Base-by-base conservation (phyloP, 345 rosid species). In the Laguncularia racemosa region DNA sequence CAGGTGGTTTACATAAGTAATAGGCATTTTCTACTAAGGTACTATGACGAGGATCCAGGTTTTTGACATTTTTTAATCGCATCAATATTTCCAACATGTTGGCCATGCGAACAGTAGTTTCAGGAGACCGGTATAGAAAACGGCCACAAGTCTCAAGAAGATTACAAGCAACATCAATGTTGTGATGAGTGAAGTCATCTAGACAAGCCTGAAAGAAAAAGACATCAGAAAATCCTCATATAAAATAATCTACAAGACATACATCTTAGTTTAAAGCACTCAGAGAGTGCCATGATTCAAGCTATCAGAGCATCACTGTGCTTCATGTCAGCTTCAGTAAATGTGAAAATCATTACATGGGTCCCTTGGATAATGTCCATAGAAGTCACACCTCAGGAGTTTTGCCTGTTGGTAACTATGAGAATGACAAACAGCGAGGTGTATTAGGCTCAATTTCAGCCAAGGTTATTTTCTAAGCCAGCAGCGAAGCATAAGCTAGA, bases 11-110 rank as follows among this genome's bases (percentile, higher is more conserved):
- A 80, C 97, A 95, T 58, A 95, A 77, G 75, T 89, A 95, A 64
- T 95, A 95, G 61, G 97, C 97, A 81, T 95, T 95, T 85, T 95
- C 99, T 60, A 95, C 97, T 57, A 95, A 93, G 51, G 96, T 95
- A 64, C 84, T 89, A 62, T 88, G 99, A 40, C 99, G 92, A 57
- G 99, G 97, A 75, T 90, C 97, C 82, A 95, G 73, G 77, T 88
- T 90, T 71, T 95, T 95, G 46, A 95, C 99, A 81, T 95, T 95
- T 82, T 95, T 95, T 81, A 95, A 75, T 60, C 99, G 99, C 99
- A 95, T 90, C 71, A 95, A 76, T 73, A 95, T 95, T 78, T 95
- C 99, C 78, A 90, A 74, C 96, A 95, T 89, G 72, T 90, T 95
- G 61, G 95, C 81, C 97, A 95, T 90, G 69, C 96, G 82, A 33